A percentile compares a stretch with the other conserved stretches of the same genome.
Conservation (phyloP, 192 early-diverging fungal genomes). For the Podila minutissima region DNA sequence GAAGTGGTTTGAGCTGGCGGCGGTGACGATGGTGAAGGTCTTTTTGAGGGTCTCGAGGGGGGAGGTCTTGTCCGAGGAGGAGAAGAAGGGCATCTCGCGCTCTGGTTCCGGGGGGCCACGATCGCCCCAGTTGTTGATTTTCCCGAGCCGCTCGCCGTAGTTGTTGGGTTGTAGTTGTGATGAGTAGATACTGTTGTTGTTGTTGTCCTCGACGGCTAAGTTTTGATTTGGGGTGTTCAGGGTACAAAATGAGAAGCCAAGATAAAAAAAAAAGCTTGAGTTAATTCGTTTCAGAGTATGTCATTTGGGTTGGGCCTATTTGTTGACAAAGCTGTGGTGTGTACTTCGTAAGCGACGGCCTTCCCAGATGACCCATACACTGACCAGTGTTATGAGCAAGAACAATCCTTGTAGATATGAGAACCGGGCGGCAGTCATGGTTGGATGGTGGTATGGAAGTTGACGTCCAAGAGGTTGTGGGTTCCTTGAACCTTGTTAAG, state of each 20-base stretch:
- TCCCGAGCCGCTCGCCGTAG: too few relatives aligned
- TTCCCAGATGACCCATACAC: slow-evolving; percentile 25
- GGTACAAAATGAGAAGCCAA: not conserved
- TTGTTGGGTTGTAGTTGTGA: too few relatives aligned
- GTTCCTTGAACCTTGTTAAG: not conserved
- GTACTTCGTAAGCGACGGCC: slow-evolving; percentile 18
- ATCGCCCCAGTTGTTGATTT: not conserved
- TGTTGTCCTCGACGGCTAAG: not conserved
- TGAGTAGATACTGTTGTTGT: too few relatives aligned
- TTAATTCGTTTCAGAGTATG: not conserved
- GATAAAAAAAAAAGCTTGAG: slow-evolving; percentile 2
- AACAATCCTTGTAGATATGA: slow-evolving; percentile 24
- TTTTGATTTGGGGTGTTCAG: not conserved
- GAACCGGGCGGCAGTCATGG: slow-evolving; percentile 21
- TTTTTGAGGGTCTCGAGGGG: slow-evolving; percentile 29
- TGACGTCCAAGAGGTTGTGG: not conserved
- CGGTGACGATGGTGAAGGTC: slow-evolving; percentile 63
- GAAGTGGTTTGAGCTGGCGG: slow-evolving; percentile 60
- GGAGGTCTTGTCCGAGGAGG: slow-evolving; percentile 14
- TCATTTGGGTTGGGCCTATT: too few relatives aligned
- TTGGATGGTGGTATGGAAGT: not conserved
- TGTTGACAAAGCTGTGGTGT: not conserved
- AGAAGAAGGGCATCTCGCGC: slow-evolving; percentile 27
- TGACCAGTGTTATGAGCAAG: slow-evolving; percentile 3
- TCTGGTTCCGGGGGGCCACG: slow-evolving; percentile 18